Evolutionary conservation across 2,329 filamentous ascomycete species (phyloP).

Genomic region (Apiospora sp.): DNA sequence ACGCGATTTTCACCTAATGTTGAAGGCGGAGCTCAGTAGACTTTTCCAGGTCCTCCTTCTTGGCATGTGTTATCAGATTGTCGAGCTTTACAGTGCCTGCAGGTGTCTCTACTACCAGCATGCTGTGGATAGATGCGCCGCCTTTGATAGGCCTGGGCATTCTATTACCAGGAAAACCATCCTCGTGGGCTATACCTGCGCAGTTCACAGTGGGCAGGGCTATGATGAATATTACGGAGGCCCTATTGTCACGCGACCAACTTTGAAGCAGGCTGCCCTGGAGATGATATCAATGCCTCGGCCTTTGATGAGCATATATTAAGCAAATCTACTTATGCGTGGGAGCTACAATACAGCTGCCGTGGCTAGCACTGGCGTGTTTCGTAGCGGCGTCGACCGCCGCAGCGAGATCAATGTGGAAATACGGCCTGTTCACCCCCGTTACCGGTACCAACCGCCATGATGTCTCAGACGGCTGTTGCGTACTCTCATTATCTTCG

Average conservation of each 20-base stretch:
- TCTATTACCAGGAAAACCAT: slow-evolving; percentile 76
- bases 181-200: slow-evolving; percentile 83
- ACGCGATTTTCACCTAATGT: background rate
- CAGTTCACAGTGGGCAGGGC: slow-evolving; percentile 54
- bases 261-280: background rate
- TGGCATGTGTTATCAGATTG: slow-evolving; percentile 84
- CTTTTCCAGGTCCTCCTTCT: background rate
- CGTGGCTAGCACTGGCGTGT: background rate
- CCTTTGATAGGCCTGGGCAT: slow-evolving; percentile 79
- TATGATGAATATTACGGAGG: slow-evolving; percentile 29
- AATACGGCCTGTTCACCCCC: slow-evolving; percentile 59
- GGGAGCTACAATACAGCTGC: background rate
- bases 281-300: background rate
- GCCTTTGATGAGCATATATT: too few species aligned
- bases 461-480: background rate
- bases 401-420: slow-evolving; percentile 60
- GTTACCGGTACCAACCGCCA: slow-evolving; percentile 49
- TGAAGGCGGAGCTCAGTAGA: background rate
- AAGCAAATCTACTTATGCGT: too few species aligned
- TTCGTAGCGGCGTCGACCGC: slow-evolving; percentile 51
- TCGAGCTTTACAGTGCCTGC: slow-evolving; percentile 88
- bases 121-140: slow-evolving; percentile 81
- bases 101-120: slow-evolving; percentile 89
- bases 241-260: background rate
- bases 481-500: slow-evolving; percentile 27